Evolutionary conservation across 306 rosid species (phyloP), one percentile per base, ranked within the genome.

Genomic region (Oemleria cerasiformis): DNA sequence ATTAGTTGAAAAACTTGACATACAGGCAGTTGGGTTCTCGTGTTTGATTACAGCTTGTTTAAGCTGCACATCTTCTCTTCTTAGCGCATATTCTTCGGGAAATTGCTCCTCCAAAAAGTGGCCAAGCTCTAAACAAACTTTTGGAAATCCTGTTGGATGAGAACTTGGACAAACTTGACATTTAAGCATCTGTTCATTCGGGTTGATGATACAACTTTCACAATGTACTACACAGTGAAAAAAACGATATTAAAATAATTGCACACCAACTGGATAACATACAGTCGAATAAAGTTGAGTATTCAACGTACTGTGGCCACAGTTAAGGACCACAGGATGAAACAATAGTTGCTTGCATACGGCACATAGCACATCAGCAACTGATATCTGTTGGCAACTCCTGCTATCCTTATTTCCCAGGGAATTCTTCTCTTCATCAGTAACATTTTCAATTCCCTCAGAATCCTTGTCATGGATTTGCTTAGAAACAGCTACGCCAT

Each of bases 261-360:
- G 41, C 16, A 56, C 49, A 62, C 67, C 42, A 55, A 75, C 36
- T 49, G 36, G 20, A 63, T 54, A 75, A 11, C 5, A 63, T 8
- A 48, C 6, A 68, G 73, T 58, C 68, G 63, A 78, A 73, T 59
- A 20, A 76, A 77, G 11, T 21, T 66, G 55, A 63, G 47, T 41
- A 57, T 43, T 73, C 44, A 36, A 54, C 65, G 25, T 88, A 92
- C 98, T 96, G 62, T 92, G 97, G 55, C 98, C 98, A 81, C 98
- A 92, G 70, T 88, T 87, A 69, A 90, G 90, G 84, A 85, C 97
- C 62, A 86, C 81, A 40, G 97, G 98, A 71, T 16, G 84, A 82
- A 81, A 82, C n/a, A 87, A 82, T 48, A 92, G 77, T 43, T 77
- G 88, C 66, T 85, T 87, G 97, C 98, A 92, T 51, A 75, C 79